Evolutionary conservation across 371 early-diverging fungal genomes (phyloP), one percentile per base, ranked within the genome.

Genomic region (Umbelopsis sp.): DNA sequence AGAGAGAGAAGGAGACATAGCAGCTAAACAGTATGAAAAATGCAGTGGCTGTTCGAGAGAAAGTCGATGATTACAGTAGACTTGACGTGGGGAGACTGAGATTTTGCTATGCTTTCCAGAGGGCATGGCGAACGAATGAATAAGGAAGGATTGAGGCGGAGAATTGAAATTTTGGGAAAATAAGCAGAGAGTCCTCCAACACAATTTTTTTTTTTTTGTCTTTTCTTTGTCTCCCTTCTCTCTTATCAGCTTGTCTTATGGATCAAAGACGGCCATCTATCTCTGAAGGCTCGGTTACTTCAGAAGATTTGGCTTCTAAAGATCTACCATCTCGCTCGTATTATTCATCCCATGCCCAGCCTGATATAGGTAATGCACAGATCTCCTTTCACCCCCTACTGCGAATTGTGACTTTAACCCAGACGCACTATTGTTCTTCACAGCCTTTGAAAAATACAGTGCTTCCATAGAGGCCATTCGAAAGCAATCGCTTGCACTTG

Each of bases 401-500:
- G 35, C 48, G 2, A 41, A 24, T 11, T 48, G 20, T 44, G 38
- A 57, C 22, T 44, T 24, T 44, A 16, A 22, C 44, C 11, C 64
- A 45, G 29, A 50, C 25, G 29, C 64, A 25, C 29, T 44, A 62
- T 38, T 25, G 53, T 45, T 52, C 35, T 65, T 57, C 12, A n/a
- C 20, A 70, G 35, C 45, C 11, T 53, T 50, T 65, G 44, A 46
- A 50, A 50, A 66, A 16, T 83, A 83, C 66, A 81, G 81, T 25
- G 84, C 80, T 8, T 83, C 84, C 0, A 70, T 76, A 44, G 84
- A 83, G 69, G 79, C 84, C 4, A 83, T 88, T 50, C 80, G 88
- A 50, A 86, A 87, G 14, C 85, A 88, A 50, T 84, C 88, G 0
- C 70, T 88, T 18, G 87, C 86, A 6, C 69, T 87, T 44, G 86